Base-by-base conservation (phyloP, 1,284 basidiomycete species). In the Sphaerobolus stellatus region DNA sequence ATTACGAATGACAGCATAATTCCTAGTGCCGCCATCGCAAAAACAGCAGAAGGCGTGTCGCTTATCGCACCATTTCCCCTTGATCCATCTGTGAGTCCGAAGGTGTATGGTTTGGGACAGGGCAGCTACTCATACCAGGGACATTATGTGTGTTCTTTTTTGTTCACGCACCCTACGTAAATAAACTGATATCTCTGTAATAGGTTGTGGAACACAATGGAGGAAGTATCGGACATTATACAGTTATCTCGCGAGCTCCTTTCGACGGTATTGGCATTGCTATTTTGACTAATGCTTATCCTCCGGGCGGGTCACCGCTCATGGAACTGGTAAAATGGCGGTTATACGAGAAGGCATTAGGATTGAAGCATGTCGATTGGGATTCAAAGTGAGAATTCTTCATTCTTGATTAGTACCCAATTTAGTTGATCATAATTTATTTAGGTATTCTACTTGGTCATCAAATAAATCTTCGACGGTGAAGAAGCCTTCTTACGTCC, bases 31-130 rank as follows among this genome's bases (percentile, higher is more conserved):
- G 64, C 74, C 1, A 62, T 79, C 6, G 66, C 73, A 5, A 69
- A 67, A 33, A 66, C 67, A 7, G 74, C 75, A 2, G 71, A 52
- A 47, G 46, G 53, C 8, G 53, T 69, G 30, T 24, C 59, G 1
- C 4, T 18, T 4, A 54, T 55, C 2, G 53, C 41, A 18, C 49
- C 52, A 9, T 29, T 29, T 4, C 24, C 14, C 33, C 41, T 54
- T 0, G 53, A 48, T 45, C 52, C 48, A 5, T 68, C 62, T 6
- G 41, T 68, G n/a, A 46, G 50, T 24, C 28, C 50, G 43, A 13
- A 61, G 54, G 68, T 67, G 41, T 80, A 80, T 48, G 78, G 76
- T 1, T 65, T 71, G 29, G 78, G 74, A 6, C 78, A 78, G 65
- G 59, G 57, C 36, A 57, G 70, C 9, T 73, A 63, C 28, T 68